phyloP scores from a whole-genome alignment of 148 eudicot genomes.

The Arctostaphylos glauca region DNA sequence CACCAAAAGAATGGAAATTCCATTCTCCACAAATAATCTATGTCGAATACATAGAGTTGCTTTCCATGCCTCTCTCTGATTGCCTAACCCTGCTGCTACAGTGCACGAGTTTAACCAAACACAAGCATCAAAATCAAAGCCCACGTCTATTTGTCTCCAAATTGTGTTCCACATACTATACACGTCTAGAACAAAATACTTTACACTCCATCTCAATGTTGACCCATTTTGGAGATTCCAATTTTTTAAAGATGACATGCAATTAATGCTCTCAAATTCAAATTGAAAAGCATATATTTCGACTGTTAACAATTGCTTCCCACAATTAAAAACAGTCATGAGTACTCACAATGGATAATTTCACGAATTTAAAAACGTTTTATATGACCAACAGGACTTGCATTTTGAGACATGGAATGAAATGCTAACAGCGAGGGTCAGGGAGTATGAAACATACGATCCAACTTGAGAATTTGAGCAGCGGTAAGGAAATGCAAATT shows the following conservation, averaged over 20 bases:
- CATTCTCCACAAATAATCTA: not conserved
- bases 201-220: not conserved
- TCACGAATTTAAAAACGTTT: not conserved
- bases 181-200: not conserved
- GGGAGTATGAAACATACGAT: not conserved
- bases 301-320: not conserved
- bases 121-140: slow-evolving; percentile 6
- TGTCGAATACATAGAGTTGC: not conserved
- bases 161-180: not conserved
- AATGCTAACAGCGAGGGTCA: not conserved
- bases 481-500: not conserved
- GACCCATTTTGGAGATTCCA: not conserved
- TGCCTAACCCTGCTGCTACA: not conserved
- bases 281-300: not conserved
- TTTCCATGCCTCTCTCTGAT: not conserved
- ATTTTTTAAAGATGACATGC: not conserved
- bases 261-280: not conserved
- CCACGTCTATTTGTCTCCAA: not conserved
- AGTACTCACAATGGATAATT: not conserved
- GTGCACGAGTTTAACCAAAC: not conserved
- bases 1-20: not conserved
- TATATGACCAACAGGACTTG: not conserved
- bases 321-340: not conserved
- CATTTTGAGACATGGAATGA: not conserved
- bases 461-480: not conserved